phyloP scores from a whole-genome alignment of 2,329 filamentous ascomycete species.

The Atkinsonella texensis region DNA sequence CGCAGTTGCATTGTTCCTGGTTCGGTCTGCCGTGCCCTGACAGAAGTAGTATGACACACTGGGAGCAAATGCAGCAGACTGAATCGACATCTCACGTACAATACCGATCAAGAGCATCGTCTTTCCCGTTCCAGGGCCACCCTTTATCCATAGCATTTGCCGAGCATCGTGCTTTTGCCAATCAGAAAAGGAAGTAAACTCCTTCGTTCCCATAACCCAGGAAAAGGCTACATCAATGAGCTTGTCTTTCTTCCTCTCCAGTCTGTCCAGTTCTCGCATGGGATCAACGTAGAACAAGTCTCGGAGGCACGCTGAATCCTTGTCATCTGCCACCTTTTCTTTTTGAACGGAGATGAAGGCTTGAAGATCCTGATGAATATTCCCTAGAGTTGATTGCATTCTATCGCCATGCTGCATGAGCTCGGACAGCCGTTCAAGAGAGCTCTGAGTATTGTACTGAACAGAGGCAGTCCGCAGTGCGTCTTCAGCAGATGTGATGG shows the following conservation, averaged over 20 bases:
- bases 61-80: conserved; percentile 6
- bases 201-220: conserved; percentile 7
- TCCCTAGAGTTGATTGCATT: conserved; percentile 7
- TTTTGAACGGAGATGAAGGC: conserved; percentile 9
- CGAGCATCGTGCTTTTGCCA: conserved; percentile 15
- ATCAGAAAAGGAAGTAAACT: conserved; percentile 13
- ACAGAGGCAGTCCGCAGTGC: conserved; percentile 7
- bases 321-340: conserved; percentile 7
- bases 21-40: conserved; percentile 21
- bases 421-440: conserved; percentile 6
- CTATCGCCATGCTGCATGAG: conserved; percentile 7
- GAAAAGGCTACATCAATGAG: conserved; percentile 7
- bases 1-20: conserved; percentile 20
- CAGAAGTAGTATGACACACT: conserved; percentile 26
- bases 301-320: conserved; percentile 8
- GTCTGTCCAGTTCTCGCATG: conserved; percentile 7
- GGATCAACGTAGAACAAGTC: conserved; percentile 8
- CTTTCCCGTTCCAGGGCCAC: conserved; percentile 25
- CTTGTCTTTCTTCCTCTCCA: conserved; percentile 9
- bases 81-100: conserved; percentile 13
- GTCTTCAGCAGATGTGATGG: conserved; percentile 6
- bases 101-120: conserved; percentile 23
- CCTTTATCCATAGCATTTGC: conserved; percentile 22
- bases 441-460: conserved; percentile 8
- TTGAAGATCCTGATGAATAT: conserved; percentile 9